A percentile compares a stretch with the other conserved stretches of the same genome.
These are phyloP conservation scores for Cladophialophora exuberans DNA, from an alignment of 2,329 filamentous ascomycete genomes.

Conservation along the genomic window DNA sequence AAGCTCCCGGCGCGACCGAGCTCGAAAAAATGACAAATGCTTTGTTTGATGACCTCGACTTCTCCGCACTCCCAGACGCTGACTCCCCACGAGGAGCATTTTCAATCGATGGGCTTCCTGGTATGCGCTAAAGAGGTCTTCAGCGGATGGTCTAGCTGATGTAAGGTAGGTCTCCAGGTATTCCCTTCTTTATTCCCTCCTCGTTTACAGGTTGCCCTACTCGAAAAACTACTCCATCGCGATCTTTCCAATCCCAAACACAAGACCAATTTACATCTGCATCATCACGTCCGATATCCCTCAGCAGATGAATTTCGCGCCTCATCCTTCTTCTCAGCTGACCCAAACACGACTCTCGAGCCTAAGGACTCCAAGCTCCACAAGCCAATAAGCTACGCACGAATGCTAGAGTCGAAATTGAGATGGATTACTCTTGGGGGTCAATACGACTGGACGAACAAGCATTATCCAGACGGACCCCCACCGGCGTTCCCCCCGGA, in stretches of 20 bases:
- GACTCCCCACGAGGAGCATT: slow-evolving; percentile 42
- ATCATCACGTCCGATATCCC: slow-evolving; percentile 72
- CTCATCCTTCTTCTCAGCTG: slow-evolving; percentile 60
- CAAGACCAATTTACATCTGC: slow-evolving; percentile 86
- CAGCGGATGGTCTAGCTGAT: slow-evolving; percentile 14
- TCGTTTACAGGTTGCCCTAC: slow-evolving; percentile 67
- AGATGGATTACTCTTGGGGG: slow-evolving; percentile 95
- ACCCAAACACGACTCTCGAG: slow-evolving; percentile 37
- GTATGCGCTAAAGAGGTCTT: slow-evolving; percentile 51
- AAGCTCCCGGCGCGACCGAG: neutral
- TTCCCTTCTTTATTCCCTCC: slow-evolving; percentile 74
- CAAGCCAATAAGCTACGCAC: slow-evolving; percentile 69
- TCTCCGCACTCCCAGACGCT: neutral
- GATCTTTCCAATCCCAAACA: slow-evolving; percentile 75
- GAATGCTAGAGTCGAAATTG: slow-evolving; percentile 76
- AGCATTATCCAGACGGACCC: slow-evolving; percentile 71
- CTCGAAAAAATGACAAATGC: neutral
- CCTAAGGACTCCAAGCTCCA: slow-evolving; percentile 77
- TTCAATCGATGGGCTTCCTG: slow-evolving; percentile 68
- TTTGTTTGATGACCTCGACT: neutral
- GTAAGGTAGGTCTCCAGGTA: slow-evolving; percentile 72
- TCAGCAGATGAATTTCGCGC: slow-evolving; percentile 12
- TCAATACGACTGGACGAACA: slow-evolving; percentile 94
- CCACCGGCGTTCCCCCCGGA: slow-evolving; percentile 77
- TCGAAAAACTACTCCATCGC: slow-evolving; percentile 74